Conservation (phyloP, 257 asterid species). For the Solanum medicagineum region DNA sequence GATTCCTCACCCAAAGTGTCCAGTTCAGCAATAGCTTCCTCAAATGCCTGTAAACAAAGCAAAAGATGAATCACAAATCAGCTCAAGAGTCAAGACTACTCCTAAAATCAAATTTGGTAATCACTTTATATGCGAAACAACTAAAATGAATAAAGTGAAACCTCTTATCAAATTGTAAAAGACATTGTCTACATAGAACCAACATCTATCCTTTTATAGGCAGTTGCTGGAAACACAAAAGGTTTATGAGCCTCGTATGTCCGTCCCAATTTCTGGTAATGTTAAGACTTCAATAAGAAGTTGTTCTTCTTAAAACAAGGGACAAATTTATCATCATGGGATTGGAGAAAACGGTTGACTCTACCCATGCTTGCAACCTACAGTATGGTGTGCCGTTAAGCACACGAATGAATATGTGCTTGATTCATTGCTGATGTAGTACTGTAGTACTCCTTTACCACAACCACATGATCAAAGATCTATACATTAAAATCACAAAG, state of each 20-base stretch:
- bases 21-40: slow-evolving; percentile 62
- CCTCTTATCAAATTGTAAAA: background rate
- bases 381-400: background rate
- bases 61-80: background rate
- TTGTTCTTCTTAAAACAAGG: background rate
- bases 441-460: background rate
- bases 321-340: background rate
- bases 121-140: background rate
- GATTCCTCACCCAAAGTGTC: slow-evolving; percentile 57
- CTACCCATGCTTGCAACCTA: background rate
- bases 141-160: background rate
- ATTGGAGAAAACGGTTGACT: background rate
- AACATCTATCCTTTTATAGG: background rate
- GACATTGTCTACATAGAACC: background rate
- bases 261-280: background rate
- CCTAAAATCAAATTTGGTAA: background rate
- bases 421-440: background rate
- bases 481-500: background rate
- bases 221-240: background rate
- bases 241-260: background rate
- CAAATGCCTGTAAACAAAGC: slow-evolving; percentile 31
- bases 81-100: background rate
- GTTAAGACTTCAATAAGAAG: background rate
- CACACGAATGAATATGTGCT: background rate
- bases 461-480: background rate